A percentile compares a stretch with the other conserved stretches of the same genome.
phyloP scores from a whole-genome alignment of 2,329 filamentous ascomycete species.

The Cryphonectria japonica region DNA sequence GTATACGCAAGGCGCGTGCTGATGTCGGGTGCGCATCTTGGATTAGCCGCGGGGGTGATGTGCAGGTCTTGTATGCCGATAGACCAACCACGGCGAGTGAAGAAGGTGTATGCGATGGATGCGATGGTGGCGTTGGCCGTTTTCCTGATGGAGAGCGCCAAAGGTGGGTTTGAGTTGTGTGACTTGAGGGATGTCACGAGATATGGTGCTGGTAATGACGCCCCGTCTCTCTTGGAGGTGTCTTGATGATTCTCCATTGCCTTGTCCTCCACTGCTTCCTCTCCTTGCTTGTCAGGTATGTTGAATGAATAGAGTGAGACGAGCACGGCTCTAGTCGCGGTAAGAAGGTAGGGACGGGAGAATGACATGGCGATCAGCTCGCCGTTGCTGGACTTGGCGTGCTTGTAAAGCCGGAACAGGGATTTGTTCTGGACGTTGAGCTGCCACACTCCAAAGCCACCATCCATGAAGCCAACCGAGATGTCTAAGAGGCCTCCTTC shows the following conservation, averaged over 20 bases:
- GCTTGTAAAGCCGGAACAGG: constrained; percentile 59
- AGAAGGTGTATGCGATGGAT: constrained; percentile 84
- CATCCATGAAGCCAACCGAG: constrained; percentile 71
- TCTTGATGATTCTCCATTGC: constrained; percentile 3
- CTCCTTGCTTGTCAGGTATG: constrained; percentile 30
- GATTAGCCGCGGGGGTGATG: constrained; percentile 44
- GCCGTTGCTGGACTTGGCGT: constrained; percentile 65
- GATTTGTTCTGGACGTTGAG: constrained; percentile 51
- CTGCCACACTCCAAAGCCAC: constrained; percentile 71
- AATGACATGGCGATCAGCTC: constrained; percentile 72
- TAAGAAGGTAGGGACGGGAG: constrained; percentile 75
- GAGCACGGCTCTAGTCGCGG: constrained; percentile 73
- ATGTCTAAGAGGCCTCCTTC: constrained; percentile 58
- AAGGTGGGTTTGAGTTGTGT: constrained; percentile 75
- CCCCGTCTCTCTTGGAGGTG: background rate
- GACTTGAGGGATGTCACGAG: constrained; percentile 81
- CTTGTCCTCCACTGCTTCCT: constrained; percentile 12
- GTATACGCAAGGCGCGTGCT: constrained; percentile 47
- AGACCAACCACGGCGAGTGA: constrained; percentile 80
- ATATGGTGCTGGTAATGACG: constrained; percentile 47
- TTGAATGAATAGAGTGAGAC: constrained; percentile 77
- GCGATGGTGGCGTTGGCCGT: constrained; percentile 69
- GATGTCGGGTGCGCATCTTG: constrained; percentile 38
- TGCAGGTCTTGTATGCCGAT: constrained; percentile 90
- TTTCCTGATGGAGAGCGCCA: constrained; percentile 81